A percentile compares a stretch with the other conserved stretches of the same genome.
Evolutionary conservation across 495 filamentous ascomycete species (phyloP).

Genomic region (Xylaria longipes): DNA sequence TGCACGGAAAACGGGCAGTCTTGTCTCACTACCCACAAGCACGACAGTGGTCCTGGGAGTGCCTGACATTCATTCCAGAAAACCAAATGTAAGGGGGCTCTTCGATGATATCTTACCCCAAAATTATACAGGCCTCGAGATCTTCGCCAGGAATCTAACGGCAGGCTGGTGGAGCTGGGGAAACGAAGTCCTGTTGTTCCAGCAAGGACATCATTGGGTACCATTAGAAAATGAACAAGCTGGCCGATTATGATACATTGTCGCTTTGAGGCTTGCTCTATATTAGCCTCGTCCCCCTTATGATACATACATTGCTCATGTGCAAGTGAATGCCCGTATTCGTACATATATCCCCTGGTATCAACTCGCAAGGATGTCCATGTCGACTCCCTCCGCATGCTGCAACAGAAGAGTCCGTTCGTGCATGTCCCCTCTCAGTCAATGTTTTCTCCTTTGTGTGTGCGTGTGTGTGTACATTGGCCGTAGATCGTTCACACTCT

Average conservation of each 20-base stretch:
- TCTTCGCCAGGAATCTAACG: constrained; percentile 87
- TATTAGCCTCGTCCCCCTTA: constrained; percentile 4
- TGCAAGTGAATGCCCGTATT: constrained; percentile 26
- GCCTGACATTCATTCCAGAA: constrained; percentile 90
- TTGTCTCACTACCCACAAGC: constrained; percentile 38
- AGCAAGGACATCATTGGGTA: constrained; percentile 72
- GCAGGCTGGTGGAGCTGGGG: constrained; percentile 91
- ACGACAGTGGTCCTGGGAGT: constrained; percentile 75
- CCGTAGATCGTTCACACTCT: neutral
- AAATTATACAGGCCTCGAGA: constrained; percentile 73
- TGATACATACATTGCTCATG: constrained; percentile 3
- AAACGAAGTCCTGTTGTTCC: constrained; percentile 83
- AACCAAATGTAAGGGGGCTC: constrained; percentile 65
- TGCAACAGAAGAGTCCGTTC: neutral
- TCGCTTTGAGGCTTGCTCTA: constrained; percentile 7
- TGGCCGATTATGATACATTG: constrained; percentile 5
- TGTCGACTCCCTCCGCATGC: neutral
- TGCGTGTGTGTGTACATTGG: neutral
- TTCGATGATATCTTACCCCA: constrained; percentile 53
- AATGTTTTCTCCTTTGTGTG: neutral
- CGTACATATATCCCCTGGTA: constrained; percentile 26
- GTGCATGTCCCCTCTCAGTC: neutral
- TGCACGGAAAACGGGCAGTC: constrained; percentile 52
- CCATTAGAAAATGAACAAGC: constrained; percentile 21
- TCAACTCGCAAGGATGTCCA: neutral